Evolutionary conservation across 2,329 filamentous ascomycete species (phyloP).

Genomic region (Penicillium polonicum): DNA sequence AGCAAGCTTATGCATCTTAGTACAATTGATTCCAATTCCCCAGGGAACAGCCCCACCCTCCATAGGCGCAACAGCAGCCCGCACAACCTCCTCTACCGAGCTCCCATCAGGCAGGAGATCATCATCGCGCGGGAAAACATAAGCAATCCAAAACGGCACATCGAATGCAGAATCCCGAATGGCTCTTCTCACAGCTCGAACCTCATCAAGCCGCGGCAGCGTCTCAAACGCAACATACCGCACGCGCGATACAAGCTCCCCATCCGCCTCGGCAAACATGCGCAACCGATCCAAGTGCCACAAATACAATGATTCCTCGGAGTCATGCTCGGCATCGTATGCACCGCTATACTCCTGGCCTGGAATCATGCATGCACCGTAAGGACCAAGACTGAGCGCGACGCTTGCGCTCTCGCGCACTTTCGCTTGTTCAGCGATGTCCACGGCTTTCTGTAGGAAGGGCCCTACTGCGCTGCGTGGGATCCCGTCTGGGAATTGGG

Average conservation of each 20-base stretch:
- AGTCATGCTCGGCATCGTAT: slow-evolving; percentile 55
- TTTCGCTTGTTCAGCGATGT: slow-evolving; percentile 38
- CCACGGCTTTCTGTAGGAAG: slow-evolving; percentile 44
- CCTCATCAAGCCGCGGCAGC: slow-evolving; percentile 62
- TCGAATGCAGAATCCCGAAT: slow-evolving; percentile 23
- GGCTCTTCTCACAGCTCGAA: slow-evolving; percentile 51
- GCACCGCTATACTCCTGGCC: slow-evolving; percentile 62
- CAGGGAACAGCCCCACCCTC: slow-evolving; percentile 46
- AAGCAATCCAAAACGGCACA: slow-evolving; percentile 60
- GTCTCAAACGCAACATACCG: slow-evolving; percentile 65
- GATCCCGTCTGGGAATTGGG: slow-evolving; percentile 48
- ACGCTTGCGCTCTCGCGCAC: slow-evolving; percentile 16
- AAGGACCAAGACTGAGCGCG: slow-evolving; percentile 64
- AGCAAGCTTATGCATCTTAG: slow-evolving; percentile 37
- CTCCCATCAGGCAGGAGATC: slow-evolving; percentile 59
- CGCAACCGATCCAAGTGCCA: slow-evolving; percentile 60
- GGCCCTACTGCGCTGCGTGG: slow-evolving; percentile 38
- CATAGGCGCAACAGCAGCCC: slow-evolving; percentile 34
- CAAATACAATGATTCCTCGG: slow-evolving; percentile 45
- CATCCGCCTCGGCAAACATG: slow-evolving; percentile 49
- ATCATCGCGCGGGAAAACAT: slow-evolving; percentile 59
- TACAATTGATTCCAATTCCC: slow-evolving; percentile 69
- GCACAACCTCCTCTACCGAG: slow-evolving; percentile 45
- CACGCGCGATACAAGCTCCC: slow-evolving; percentile 38
- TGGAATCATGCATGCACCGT: slow-evolving; percentile 66